Evolutionary conservation across 2,329 filamentous ascomycete species (phyloP).

Genomic region (Scytalidium lignicola): DNA sequence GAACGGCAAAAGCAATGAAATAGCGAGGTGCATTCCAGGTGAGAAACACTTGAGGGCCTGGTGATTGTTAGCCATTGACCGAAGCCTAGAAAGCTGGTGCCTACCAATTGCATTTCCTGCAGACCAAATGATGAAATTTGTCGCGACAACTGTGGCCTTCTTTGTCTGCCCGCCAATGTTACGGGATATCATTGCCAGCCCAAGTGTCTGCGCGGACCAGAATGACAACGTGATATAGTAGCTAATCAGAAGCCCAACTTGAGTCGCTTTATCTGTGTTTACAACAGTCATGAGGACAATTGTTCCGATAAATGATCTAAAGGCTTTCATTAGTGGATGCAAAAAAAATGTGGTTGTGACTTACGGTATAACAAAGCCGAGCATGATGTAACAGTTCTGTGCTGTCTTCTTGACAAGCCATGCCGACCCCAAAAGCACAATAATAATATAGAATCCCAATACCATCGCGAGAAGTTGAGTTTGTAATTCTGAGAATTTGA

Average conservation of each 20-base stretch:
- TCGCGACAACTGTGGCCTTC: slow-evolving; percentile 43
- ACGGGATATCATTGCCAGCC: slow-evolving; percentile 54
- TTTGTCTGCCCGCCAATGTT: slow-evolving; percentile 50
- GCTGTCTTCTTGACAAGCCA: slow-evolving; percentile 63
- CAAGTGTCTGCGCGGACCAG: slow-evolving; percentile 67
- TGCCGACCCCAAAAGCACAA: slow-evolving; percentile 59
- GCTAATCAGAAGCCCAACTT: slow-evolving; percentile 63
- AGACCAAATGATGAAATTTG: slow-evolving; percentile 45
- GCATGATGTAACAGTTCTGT: slow-evolving; percentile 67
- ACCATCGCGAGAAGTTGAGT: slow-evolving; percentile 74
- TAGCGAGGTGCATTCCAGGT: slow-evolving; percentile 45
- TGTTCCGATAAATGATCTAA: slow-evolving; percentile 63
- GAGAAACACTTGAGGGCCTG: slow-evolving; percentile 47
- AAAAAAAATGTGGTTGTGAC: slow-evolving; percentile 20
- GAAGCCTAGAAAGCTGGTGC: slow-evolving; percentile 18
- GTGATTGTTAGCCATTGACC: neutral
- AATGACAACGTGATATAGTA: slow-evolving; percentile 77
- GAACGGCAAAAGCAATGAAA: slow-evolving; percentile 47
- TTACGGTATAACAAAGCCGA: slow-evolving; percentile 60
- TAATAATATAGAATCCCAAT: slow-evolving; percentile 67
- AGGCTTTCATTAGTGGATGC: neutral
- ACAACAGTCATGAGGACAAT: slow-evolving; percentile 66
- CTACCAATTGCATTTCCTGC: slow-evolving; percentile 50
- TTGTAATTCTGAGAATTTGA: slow-evolving; percentile 60
- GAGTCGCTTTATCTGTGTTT: slow-evolving; percentile 50